Conservation (phyloP, 192 early-diverging fungal species). For the Dissophora ornata region DNA sequence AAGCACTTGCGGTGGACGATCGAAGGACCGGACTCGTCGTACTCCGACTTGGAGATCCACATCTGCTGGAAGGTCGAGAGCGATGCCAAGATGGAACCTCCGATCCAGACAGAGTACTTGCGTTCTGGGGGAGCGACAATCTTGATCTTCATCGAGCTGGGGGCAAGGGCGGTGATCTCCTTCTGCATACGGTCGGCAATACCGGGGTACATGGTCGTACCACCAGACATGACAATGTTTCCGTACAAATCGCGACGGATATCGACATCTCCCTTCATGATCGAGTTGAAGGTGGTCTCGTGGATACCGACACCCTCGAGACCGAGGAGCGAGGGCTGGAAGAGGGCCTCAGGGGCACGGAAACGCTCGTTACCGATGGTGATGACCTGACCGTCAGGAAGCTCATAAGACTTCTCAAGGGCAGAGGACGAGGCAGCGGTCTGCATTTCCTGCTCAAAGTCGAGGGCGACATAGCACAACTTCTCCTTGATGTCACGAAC, state of each 20-base stretch:
- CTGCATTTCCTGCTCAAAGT: no score
- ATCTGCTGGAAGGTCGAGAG: constrained; percentile 99
- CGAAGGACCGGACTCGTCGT: constrained; percentile 96
- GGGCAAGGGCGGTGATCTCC: constrained; percentile 96
- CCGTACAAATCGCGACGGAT: constrained; percentile 95
- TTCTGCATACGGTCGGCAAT: constrained; percentile 99
- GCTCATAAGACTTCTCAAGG: constrained; percentile 97
- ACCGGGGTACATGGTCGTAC: constrained; percentile 99
- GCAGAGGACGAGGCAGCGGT: constrained; percentile 92
- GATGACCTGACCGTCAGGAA: constrained; percentile 99
- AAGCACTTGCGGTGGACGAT: constrained; percentile 99
- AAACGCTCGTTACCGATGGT: constrained; percentile 98
- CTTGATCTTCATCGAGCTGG: constrained; percentile 97
- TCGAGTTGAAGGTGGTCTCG: constrained; percentile 96
- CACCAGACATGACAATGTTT: constrained; percentile 96
- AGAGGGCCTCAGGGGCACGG: constrained; percentile 97
- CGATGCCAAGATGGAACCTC: constrained; percentile 97
- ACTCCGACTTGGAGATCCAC: constrained; percentile 99
- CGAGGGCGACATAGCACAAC: constrained; percentile 97
- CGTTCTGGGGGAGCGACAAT: constrained; percentile 98
- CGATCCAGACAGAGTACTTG: constrained; percentile 99
- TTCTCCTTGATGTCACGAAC: constrained; percentile 99
- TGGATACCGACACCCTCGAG: constrained; percentile 94
- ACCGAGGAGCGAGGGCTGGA: constrained; percentile 95
- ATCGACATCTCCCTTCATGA: constrained; percentile 98